These are phyloP conservation scores for Pittosporum tobira DNA, from an alignment of 129 eudicot genomes.

Conservation along the genomic window DNA sequence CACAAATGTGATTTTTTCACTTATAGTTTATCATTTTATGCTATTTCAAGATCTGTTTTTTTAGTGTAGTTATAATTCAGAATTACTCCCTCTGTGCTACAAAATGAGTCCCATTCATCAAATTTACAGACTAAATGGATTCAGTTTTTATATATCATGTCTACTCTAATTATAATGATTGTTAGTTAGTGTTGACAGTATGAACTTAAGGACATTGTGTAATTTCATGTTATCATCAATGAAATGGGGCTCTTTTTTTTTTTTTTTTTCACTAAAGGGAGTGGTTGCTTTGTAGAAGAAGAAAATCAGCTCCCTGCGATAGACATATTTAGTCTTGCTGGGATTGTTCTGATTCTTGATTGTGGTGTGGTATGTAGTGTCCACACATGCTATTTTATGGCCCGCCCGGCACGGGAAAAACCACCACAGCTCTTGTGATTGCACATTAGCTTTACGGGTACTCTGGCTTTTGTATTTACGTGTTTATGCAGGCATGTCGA, in stretches of 20 bases:
- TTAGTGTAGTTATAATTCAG: background rate
- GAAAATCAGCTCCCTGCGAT: background rate
- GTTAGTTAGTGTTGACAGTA: too few relatives aligned
- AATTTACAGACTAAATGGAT: too few relatives aligned
- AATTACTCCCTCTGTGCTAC: too few relatives aligned
- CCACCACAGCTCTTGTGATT: slow-evolving; percentile 94
- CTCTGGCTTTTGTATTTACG: background rate
- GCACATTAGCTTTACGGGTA: slow-evolving; percentile 97
- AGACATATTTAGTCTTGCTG: background rate
- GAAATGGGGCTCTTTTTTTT: too few relatives aligned
- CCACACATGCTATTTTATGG: slow-evolving; percentile 98
- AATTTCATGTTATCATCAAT: too few relatives aligned
- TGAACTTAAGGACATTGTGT: too few relatives aligned
- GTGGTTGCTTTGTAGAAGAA: too few relatives aligned
- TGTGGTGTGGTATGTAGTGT: slow-evolving; percentile 43
- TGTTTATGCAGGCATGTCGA: background rate
- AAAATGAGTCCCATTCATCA: too few relatives aligned
- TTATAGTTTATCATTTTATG: slow-evolving; percentile 8
- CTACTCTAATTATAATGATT: too few relatives aligned
- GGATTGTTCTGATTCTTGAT: background rate
- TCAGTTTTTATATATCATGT: too few relatives aligned
- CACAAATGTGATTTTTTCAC: slow-evolving; percentile 38
- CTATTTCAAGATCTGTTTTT: background rate
- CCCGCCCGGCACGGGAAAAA: slow-evolving; percentile 96
- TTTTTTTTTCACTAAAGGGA: too few relatives aligned